Conservation (phyloP, 1,284 basidiomycete genomes). For the Cerioporus squamosus region DNA sequence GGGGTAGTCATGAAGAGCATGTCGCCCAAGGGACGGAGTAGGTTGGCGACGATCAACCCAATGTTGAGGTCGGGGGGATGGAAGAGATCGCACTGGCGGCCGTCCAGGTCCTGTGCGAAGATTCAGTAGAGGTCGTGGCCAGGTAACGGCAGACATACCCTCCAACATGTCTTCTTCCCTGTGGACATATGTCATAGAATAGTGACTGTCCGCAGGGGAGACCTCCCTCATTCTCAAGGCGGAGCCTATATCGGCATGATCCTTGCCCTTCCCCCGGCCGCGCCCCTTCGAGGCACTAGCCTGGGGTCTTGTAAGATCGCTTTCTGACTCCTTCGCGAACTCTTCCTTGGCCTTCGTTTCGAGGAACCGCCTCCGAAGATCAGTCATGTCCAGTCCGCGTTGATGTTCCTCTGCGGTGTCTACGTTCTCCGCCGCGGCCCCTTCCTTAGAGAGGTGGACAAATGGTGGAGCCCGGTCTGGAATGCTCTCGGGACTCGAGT, state of each 20-base stretch:
- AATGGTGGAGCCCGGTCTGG: slow-evolving; percentile 61
- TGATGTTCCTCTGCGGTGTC: slow-evolving; percentile 70
- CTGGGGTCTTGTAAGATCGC: slow-evolving; percentile 26
- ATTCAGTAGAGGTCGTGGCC: background rate
- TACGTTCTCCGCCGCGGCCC: slow-evolving; percentile 64
- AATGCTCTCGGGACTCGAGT: slow-evolving; percentile 53
- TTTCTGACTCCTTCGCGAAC: slow-evolving; percentile 28
- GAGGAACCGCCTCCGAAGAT: slow-evolving; percentile 64
- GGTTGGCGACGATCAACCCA: slow-evolving; percentile 10
- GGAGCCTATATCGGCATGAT: slow-evolving; percentile 13
- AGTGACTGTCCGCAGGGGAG: slow-evolving; percentile 25
- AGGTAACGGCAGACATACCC: slow-evolving; percentile 13
- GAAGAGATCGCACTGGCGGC: slow-evolving; percentile 14
- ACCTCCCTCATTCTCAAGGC: slow-evolving; percentile 18
- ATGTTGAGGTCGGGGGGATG: slow-evolving; percentile 18
- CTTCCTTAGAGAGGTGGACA: slow-evolving; percentile 49
- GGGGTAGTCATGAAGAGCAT: slow-evolving; percentile 7
- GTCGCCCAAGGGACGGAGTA: slow-evolving; percentile 14
- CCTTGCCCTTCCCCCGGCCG: slow-evolving; percentile 24
- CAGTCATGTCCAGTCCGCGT: slow-evolving; percentile 71
- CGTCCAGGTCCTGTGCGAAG: slow-evolving; percentile 19
- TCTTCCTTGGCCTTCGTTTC: slow-evolving; percentile 50
- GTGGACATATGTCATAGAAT: slow-evolving; percentile 12
- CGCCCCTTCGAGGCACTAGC: slow-evolving; percentile 16
- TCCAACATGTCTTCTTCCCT: slow-evolving; percentile 23